Evolutionary conservation across 345 rosid genomes (phyloP).

Genomic region (Theobroma cacao): DNA sequence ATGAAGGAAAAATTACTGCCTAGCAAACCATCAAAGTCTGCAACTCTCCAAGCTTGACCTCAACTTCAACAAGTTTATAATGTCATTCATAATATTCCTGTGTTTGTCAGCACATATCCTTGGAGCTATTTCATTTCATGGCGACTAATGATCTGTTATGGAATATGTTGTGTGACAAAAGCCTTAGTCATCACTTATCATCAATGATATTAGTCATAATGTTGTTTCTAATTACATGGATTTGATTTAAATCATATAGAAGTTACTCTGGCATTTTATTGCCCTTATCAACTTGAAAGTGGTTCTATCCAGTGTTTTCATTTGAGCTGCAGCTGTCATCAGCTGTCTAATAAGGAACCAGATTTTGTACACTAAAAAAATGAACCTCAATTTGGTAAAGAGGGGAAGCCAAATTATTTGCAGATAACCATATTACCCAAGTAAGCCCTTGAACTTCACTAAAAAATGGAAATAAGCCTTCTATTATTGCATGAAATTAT

Average conservation of each 20-base stretch:
- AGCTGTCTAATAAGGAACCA: not conserved
- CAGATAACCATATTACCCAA: too few species aligned
- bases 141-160: not conserved
- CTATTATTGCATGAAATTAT: too few species aligned
- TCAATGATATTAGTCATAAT: not conserved
- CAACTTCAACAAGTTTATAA: too few species aligned
- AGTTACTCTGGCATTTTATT: too few species aligned
- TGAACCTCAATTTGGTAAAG: too few species aligned
- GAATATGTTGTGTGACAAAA: not conserved
- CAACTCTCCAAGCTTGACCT: too few species aligned
- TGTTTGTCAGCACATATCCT: not conserved
- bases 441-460: too few species aligned
- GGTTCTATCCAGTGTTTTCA: not conserved
- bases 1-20: too few species aligned
- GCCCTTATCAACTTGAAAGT: not conserved
- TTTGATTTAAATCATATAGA: not conserved
- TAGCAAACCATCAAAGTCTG: too few species aligned
- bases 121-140: not conserved
- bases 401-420: too few species aligned
- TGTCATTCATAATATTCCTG: not conserved
- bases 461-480: too few species aligned
- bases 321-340: not conserved
- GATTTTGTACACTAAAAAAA: not conserved
- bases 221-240: not conserved
- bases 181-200: not conserved